Percentiles rank a stretch among this genome's conserved stretches.
Conservation (phyloP, 495 filamentous ascomycete species). For the Penicillium coprophilum region DNA sequence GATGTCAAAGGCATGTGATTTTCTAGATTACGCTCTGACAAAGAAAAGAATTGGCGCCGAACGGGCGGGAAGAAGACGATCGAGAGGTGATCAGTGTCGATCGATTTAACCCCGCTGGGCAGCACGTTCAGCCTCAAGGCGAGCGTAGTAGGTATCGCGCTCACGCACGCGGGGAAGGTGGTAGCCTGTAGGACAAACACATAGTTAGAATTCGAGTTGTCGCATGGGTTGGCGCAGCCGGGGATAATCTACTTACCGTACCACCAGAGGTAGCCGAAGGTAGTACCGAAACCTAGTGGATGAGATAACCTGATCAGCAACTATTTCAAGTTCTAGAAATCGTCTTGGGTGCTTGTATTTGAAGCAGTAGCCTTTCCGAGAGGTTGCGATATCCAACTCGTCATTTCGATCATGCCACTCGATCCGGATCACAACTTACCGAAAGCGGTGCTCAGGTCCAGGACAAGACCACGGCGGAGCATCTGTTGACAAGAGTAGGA, state of each 20-base stretch:
- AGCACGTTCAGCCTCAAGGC: slow-evolving; percentile 69
- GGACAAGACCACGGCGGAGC: slow-evolving; percentile 69
- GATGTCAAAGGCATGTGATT: slow-evolving; percentile 2
- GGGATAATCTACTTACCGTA: slow-evolving; percentile 63
- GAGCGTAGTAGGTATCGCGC: slow-evolving; percentile 74
- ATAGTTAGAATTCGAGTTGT: background rate
- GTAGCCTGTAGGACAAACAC: slow-evolving; percentile 53
- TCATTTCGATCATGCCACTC: slow-evolving; percentile 26
- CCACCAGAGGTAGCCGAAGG: slow-evolving; percentile 77
- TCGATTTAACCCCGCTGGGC: slow-evolving; percentile 36
- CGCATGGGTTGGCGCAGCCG: slow-evolving; percentile 1
- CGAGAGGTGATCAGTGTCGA: slow-evolving; percentile 17
- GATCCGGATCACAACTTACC: slow-evolving; percentile 52
- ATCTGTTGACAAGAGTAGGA: slow-evolving; percentile 47
- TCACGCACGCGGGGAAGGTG: slow-evolving; percentile 74
- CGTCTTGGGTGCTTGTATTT: background rate
- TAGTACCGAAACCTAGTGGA: slow-evolving; percentile 60
- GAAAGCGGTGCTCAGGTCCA: slow-evolving; percentile 74
- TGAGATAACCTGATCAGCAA: slow-evolving; percentile 13
- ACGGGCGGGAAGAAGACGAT: slow-evolving; percentile 21
- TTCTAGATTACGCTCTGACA: slow-evolving; percentile 17
- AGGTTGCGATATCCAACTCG: slow-evolving; percentile 10
- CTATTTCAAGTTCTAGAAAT: background rate
- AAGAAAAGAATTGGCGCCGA: slow-evolving; percentile 24
- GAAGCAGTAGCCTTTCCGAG: background rate